These are phyloP conservation scores for Parastagonospora nodorum DNA, from an alignment of 2,329 filamentous ascomycete genomes.

Conservation along the genomic window DNA sequence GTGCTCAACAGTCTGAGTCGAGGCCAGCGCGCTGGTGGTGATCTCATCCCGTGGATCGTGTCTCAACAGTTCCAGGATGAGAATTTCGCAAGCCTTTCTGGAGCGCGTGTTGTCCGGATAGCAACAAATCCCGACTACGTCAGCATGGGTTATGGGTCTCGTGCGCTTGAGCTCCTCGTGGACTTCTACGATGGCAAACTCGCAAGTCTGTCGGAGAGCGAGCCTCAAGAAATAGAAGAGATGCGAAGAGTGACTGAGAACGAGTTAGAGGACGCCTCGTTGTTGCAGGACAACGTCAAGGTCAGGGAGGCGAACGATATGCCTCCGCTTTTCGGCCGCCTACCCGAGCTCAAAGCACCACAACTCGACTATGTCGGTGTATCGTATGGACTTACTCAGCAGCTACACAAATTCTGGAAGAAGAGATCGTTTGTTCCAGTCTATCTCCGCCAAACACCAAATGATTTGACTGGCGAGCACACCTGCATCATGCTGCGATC, in stretches of 20 bases:
- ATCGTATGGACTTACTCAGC: conserved; percentile 86
- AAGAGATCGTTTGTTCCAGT: conserved; percentile 83
- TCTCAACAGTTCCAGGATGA: conserved; percentile 98
- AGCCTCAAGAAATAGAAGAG: conserved; percentile 58
- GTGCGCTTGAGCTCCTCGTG: conserved; percentile 81
- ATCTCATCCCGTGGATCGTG: conserved; percentile 96
- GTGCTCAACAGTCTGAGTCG: conserved; percentile 88
- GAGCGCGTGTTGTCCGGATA: conserved; percentile 89
- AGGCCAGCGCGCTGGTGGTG: conserved; percentile 86
- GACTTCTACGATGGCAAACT: conserved; percentile 98
- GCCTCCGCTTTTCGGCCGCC: conserved; percentile 88
- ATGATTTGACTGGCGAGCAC: conserved; percentile 95
- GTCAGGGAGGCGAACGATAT: conserved; percentile 89
- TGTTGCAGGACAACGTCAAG: conserved; percentile 86
- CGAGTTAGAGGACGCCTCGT: conserved; percentile 74
- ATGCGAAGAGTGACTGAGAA: conserved; percentile 81
- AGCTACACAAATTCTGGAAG: conserved; percentile 97
- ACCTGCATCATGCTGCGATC: conserved; percentile 96
- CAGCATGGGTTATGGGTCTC: conserved; percentile 90
- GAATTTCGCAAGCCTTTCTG: conserved; percentile 91
- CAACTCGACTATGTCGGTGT: conserved; percentile 91
- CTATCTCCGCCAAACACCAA: conserved; percentile 92
- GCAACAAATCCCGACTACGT: conserved; percentile 95
- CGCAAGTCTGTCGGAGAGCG: conserved; percentile 77
- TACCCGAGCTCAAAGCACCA: conserved; percentile 80